Evolutionary conservation across 176 grass and related monocot genomes (phyloP).

Genomic region (Rhipidocladum racemiflorum): DNA sequence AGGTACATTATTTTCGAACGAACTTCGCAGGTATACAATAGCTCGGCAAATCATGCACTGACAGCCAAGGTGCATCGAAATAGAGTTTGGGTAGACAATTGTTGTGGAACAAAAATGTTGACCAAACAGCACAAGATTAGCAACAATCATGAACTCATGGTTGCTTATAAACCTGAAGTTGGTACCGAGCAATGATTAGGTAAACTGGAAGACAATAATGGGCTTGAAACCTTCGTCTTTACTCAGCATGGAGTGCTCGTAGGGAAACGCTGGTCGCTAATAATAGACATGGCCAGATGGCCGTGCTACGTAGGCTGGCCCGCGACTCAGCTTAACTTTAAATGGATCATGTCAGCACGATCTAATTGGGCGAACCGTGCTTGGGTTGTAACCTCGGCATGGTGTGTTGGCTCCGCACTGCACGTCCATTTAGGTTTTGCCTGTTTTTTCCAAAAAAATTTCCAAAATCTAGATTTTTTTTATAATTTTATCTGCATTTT

Average conservation of each 20-base stretch:
- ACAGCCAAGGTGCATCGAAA: not conserved
- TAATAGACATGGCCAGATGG: no score
- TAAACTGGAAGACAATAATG: not conserved
- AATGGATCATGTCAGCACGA: no score
- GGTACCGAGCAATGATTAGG: conserved; percentile 7
- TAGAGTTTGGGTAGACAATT: not conserved
- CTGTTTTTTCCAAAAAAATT: no score
- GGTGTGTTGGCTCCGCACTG: no score
- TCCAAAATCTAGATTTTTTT: no score
- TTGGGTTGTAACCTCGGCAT: no score
- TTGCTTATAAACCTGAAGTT: not conserved
- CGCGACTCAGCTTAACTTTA: no score
- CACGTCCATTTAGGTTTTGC: no score
- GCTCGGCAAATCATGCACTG: not conserved
- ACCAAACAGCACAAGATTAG: not conserved
- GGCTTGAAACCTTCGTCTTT: not conserved
- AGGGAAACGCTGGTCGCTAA: not conserved
- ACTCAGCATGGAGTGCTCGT: not conserved
- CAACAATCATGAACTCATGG: not conserved
- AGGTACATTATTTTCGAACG: not conserved
- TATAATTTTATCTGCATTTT: no score
- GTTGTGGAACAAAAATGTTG: not conserved
- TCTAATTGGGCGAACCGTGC: no score
- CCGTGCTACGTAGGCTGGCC: no score
- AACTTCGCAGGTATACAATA: not conserved